A percentile compares a stretch with the other conserved stretches of the same genome.
These are phyloP conservation scores for Eimeria falciformis DNA, from an alignment of 169 alveolate species.

Conservation along the genomic window DNA sequence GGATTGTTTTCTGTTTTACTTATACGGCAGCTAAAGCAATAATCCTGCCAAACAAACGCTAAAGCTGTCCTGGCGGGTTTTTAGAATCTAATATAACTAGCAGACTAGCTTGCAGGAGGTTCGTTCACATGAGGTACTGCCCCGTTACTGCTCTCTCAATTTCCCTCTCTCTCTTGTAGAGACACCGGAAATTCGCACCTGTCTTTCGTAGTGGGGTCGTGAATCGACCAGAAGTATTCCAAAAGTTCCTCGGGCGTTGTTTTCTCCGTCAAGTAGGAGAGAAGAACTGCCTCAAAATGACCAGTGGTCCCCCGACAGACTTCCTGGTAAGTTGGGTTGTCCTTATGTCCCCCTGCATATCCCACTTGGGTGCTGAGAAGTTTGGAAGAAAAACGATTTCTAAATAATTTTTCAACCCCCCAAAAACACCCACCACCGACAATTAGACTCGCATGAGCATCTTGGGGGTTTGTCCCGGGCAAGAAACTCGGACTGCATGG, in stretches of 20 bases:
- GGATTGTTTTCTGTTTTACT: too few species aligned
- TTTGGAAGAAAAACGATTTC: slow-evolving; percentile 43
- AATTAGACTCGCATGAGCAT: slow-evolving; percentile 61
- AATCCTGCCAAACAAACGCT: too few species aligned
- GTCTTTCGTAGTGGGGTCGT: slow-evolving; percentile 86
- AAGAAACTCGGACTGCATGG: too few species aligned
- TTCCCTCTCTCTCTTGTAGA: too few species aligned
- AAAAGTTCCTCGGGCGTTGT: slow-evolving; percentile 74
- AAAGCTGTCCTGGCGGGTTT: too few species aligned
- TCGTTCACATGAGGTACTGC: too few species aligned
- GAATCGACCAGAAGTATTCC: slow-evolving; percentile 79
- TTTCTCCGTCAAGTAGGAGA: slow-evolving; percentile 66
- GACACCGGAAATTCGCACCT: too few species aligned
- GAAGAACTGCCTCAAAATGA: slow-evolving; percentile 85
- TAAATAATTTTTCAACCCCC: slow-evolving; percentile 84
- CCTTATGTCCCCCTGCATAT: slow-evolving; percentile 83
- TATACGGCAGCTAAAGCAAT: too few species aligned
- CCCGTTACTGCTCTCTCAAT: too few species aligned
- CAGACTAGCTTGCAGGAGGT: too few species aligned
- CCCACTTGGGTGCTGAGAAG: slow-evolving; percentile 80
- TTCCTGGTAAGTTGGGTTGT: slow-evolving; percentile 82
- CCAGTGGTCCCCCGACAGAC: slow-evolving; percentile 85
- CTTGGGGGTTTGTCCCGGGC: neutral
- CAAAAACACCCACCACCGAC: slow-evolving; percentile 90
- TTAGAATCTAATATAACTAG: too few species aligned